Evolutionary conservation across 2,329 filamentous ascomycete genomes (phyloP).

Genomic region (Phaeosphaeria sp.): DNA sequence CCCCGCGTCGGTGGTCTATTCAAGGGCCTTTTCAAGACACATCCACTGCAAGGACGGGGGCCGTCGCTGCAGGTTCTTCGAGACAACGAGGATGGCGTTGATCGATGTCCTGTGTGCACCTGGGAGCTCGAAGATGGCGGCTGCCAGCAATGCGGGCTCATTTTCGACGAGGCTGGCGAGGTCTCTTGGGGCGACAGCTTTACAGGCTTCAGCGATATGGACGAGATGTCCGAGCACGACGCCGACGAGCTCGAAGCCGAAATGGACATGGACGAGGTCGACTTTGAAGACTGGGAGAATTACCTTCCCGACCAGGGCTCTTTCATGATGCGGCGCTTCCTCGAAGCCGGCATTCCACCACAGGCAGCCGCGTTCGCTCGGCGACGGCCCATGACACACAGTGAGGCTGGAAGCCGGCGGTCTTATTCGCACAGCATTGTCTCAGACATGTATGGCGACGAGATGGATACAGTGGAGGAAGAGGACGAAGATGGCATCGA

Average conservation of each 20-base stretch:
- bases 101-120: constrained; percentile 67
- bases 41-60: constrained; percentile 23
- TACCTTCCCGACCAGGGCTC: constrained; percentile 37
- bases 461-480: constrained; percentile 53
- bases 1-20: constrained; percentile 65
- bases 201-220: constrained; percentile 55
- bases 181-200: constrained; percentile 48
- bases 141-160: constrained; percentile 62
- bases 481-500: constrained; percentile 51
- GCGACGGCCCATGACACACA: constrained; percentile 48
- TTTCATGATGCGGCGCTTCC: constrained; percentile 45
- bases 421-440: constrained; percentile 51
- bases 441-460: constrained; percentile 49
- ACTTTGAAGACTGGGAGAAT: constrained; percentile 42
- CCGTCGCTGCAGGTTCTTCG: constrained; percentile 52
- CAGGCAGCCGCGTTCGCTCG: constrained; percentile 26
- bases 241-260: constrained; percentile 50
- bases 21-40: constrained; percentile 63
- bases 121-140: constrained; percentile 69
- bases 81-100: constrained; percentile 66
- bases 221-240: constrained; percentile 50
- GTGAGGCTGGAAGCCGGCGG: constrained; percentile 50
- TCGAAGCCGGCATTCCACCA: constrained; percentile 35
- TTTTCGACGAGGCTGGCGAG: constrained; percentile 57
- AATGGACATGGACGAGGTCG: constrained; percentile 51